These are phyloP conservation scores for Fusarium longipes DNA, from an alignment of 2,329 filamentous ascomycete genomes.

Conservation along the genomic window DNA sequence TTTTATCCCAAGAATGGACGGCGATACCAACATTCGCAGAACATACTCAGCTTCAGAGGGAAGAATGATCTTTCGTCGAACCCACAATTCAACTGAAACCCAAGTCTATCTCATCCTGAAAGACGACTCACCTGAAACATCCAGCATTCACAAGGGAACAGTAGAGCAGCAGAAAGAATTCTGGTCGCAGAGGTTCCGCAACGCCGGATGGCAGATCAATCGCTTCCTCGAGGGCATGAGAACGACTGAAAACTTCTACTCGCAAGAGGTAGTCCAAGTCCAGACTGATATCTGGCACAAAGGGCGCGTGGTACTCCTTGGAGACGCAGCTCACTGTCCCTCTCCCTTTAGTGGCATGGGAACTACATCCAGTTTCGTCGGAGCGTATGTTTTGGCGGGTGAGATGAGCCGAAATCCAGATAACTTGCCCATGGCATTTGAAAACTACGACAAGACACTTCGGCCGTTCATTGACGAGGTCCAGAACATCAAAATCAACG, in stretches of 20 bases:
- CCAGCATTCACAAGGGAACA: slow-evolving; percentile 16
- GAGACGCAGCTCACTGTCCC: slow-evolving; percentile 28
- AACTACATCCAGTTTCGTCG: slow-evolving; percentile 20
- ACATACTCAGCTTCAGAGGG: slow-evolving; percentile 15
- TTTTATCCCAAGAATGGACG: slow-evolving; percentile 25
- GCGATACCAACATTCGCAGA: slow-evolving; percentile 27
- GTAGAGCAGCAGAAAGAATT: slow-evolving; percentile 32
- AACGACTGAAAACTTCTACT: slow-evolving; percentile 29
- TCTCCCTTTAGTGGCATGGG: slow-evolving; percentile 36
- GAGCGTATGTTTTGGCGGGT: slow-evolving; percentile 29
- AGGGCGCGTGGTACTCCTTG: slow-evolving; percentile 11
- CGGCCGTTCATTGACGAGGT: slow-evolving; percentile 26
- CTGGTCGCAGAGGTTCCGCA: slow-evolving; percentile 15
- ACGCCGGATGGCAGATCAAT: slow-evolving; percentile 22
- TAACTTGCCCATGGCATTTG: slow-evolving; percentile 14
- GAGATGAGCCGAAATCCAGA: slow-evolving; percentile 25
- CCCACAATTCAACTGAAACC: slow-evolving; percentile 28
- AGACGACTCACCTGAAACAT: slow-evolving; percentile 5
- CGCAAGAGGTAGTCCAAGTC: slow-evolving; percentile 29
- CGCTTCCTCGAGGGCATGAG: slow-evolving; percentile 30
- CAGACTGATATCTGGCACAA: slow-evolving; percentile 19
- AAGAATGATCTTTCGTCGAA: slow-evolving; percentile 33
- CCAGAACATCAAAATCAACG: slow-evolving; percentile 22
- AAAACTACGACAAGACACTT: slow-evolving; percentile 23
- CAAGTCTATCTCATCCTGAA: slow-evolving; percentile 33